Evolutionary conservation across 2,329 filamentous ascomycete genomes (phyloP).

Genomic region (Beauveria bassiana): DNA sequence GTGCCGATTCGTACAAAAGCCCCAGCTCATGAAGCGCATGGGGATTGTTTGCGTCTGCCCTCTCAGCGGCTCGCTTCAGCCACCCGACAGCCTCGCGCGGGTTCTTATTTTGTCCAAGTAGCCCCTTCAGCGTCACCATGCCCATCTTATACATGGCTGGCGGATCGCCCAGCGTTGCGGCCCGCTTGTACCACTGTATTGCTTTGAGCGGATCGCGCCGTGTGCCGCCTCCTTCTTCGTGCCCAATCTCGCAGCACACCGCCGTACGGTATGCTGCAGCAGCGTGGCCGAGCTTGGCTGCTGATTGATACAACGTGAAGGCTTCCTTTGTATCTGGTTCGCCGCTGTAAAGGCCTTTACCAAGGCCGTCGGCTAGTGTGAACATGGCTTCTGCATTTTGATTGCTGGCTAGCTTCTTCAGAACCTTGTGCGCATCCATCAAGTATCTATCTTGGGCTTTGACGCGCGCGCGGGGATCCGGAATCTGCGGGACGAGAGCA

Average conservation of each 20-base stretch:
- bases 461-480: constrained; percentile 63
- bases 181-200: constrained; percentile 96
- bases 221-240: constrained; percentile 90
- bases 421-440: constrained; percentile 77
- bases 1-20: constrained; percentile 55
- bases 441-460: constrained; percentile 79
- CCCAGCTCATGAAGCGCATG: constrained; percentile 89
- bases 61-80: constrained; percentile 87
- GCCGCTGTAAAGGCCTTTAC: constrained; percentile 69
- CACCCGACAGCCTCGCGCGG: constrained; percentile 80
- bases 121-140: constrained; percentile 88
- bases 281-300: constrained; percentile 80
- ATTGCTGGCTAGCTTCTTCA: constrained; percentile 74
- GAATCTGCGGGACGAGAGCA: constrained; percentile 56
- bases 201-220: constrained; percentile 86
- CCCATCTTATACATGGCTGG: constrained; percentile 98
- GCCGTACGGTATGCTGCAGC: constrained; percentile 89
- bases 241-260: constrained; percentile 93
- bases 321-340: constrained; percentile 85
- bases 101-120: constrained; percentile 80
- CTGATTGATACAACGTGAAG: constrained; percentile 86
- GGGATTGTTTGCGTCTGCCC: constrained; percentile 81
- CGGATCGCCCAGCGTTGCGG: constrained; percentile 80
- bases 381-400: constrained; percentile 87
- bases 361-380: constrained; percentile 82